phyloP scores from a whole-genome alignment of 2,329 filamentous ascomycete species.

The Juglanconis sp. region DNA sequence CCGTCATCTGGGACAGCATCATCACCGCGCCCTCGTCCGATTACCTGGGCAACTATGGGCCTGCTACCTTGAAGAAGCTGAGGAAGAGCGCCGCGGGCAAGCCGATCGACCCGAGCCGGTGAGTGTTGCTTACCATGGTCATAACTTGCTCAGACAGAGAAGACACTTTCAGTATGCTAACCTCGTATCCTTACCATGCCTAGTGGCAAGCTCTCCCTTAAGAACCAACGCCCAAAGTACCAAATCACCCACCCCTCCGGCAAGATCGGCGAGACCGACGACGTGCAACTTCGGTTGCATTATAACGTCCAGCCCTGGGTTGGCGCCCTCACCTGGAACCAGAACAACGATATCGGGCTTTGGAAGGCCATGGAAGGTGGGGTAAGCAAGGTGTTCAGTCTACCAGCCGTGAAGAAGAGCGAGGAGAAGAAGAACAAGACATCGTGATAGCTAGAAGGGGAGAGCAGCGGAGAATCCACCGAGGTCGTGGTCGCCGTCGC shows the following conservation, averaged over 20 bases:
- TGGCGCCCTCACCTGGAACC: conserved; percentile 80
- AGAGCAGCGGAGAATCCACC: conserved; percentile 5
- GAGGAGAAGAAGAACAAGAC: conserved; percentile 29
- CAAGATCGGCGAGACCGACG: conserved; percentile 67
- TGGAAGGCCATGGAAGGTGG: conserved; percentile 67
- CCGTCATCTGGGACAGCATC: conserved; percentile 94
- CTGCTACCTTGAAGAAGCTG: conserved; percentile 60
- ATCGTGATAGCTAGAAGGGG: conserved; percentile 10
- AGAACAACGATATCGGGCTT: conserved; percentile 49
- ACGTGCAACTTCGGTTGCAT: conserved; percentile 76
- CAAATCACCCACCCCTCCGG: conserved; percentile 89
- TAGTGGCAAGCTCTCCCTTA: conserved; percentile 71
- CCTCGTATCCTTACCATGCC: conserved; percentile 9
- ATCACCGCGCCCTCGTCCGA: conserved; percentile 71
- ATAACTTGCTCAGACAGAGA: too few species aligned
- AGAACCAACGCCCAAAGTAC: conserved; percentile 91
- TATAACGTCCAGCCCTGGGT: conserved; percentile 99
- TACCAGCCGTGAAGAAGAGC: conserved; percentile 66
- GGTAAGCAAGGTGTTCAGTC: conserved; percentile 59
- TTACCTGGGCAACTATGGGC: conserved; percentile 59
- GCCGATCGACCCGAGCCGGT: conserved; percentile 57
- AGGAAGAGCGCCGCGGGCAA: conserved; percentile 57
- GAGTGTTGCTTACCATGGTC: conserved; percentile 20
- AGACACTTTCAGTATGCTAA: background rate
- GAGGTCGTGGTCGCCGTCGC: too few species aligned